Evolutionary conservation across 176 grass and related monocot species (phyloP), one percentile per base, ranked within the genome.

Genomic region (Carex littledalei): DNA sequence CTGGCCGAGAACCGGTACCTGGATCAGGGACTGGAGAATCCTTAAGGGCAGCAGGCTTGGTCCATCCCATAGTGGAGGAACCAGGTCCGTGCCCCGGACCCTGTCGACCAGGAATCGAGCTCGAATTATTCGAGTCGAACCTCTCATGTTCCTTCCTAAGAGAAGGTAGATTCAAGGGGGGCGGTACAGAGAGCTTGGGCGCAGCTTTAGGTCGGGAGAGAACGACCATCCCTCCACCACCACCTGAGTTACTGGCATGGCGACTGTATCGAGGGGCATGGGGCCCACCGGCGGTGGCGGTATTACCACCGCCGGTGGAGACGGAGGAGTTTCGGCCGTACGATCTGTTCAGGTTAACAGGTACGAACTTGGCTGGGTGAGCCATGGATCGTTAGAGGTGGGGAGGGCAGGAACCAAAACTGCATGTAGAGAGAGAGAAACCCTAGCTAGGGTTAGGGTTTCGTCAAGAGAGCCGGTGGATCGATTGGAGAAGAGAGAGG

Each of bases 61-160:
- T 95, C 96, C 96, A 98, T 22, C 96, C 91, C 61, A 89, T 85
- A 5, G 85, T 67, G 3, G 92, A 87, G 22, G 64, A 81, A 3
- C 93, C 93, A 4, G 91, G 86, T 85, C 89, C 85, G 79, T 58
- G 88, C 43, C 43, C 91, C 78, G 71, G 89, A 67, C 18, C 89
- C 57, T 75, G 82, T 77, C 24, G 54, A 81, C 43, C 89, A 86
- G 8, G 85, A 81, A 18, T 65, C 78, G 93, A 21, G 2, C 82
- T 67, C 4, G 87, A 82, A 14, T 84, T 76, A 22, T 89, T 70
- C 26, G 91, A 89, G 63, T 98, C 96, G 56, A 95, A 98, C 31
- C 90, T 84, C 90, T 98, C 93, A 70, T 98, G 96, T 78, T 98
- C 96, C 88, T 94, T 98, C 77, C 91, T 92, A 58, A 94, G 89